Percentiles rank a stretch among this genome's conserved stretches.
Conservation (phyloP, 345 rosid genomes). For the Euphorbia pulcherrima region DNA sequence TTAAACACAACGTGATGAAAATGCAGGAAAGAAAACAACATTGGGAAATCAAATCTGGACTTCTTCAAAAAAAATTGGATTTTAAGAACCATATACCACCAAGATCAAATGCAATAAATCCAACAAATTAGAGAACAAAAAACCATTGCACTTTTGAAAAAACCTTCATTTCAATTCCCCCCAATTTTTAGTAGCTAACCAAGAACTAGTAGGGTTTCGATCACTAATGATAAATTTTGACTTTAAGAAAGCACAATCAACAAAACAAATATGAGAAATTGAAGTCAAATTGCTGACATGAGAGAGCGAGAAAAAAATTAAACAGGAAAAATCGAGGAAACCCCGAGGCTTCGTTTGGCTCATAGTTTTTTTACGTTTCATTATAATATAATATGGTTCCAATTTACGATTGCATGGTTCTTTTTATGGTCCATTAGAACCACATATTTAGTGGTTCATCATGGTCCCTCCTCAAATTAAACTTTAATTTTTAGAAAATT, state of each 20-base stretch:
- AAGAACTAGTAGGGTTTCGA: constrained; percentile 50
- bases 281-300: constrained; percentile 26
- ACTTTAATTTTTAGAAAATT: too few relatives aligned
- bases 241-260: constrained; percentile 8
- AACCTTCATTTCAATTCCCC: background rate
- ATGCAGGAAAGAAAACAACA: constrained; percentile 13
- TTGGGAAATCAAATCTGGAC: background rate
- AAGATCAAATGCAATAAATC: constrained; percentile 1
- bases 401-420: too few relatives aligned
- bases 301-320: constrained; percentile 7
- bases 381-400: too few relatives aligned
- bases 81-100: constrained; percentile 13
- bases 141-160: constrained; percentile 14
- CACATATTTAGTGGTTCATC: too few relatives aligned
- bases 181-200: constrained; percentile 25
- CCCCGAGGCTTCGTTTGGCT: too few relatives aligned
- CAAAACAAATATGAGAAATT: constrained; percentile 4
- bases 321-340: constrained; percentile 7
- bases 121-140: constrained; percentile 14
- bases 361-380: too few relatives aligned
- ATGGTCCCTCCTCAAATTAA: too few relatives aligned
- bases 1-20: constrained; percentile 3
- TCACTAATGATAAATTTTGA: constrained; percentile 14
- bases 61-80: background rate
- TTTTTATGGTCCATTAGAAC: too few relatives aligned